Percentiles rank a stretch among this genome's conserved stretches.
Evolutionary conservation across 352 stramenopile species (phyloP).

Genomic region (Pythium insidiosum): DNA sequence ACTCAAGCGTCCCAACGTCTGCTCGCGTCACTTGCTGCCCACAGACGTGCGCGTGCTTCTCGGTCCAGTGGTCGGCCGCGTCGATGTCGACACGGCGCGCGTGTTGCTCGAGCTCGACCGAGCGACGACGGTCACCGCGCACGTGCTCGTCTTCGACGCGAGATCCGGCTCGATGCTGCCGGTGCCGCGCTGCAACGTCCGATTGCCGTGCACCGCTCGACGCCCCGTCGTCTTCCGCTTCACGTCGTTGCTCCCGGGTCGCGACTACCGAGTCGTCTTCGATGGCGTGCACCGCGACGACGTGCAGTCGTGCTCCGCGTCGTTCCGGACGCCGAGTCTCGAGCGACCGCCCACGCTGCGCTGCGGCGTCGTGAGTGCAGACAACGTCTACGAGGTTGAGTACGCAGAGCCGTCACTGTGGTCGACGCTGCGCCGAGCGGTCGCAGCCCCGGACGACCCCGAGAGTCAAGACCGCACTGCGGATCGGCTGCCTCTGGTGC

Average conservation of each 20-base stretch:
- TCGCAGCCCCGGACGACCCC: too few species aligned
- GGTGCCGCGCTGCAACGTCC: constrained; percentile 20
- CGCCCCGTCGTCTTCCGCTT: constrained; percentile 34
- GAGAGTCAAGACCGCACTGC: too few species aligned
- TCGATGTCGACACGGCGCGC: constrained; percentile 34
- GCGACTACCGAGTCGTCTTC: constrained; percentile 50
- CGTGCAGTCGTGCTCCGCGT: constrained; percentile 16
- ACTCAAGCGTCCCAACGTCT: too few species aligned
- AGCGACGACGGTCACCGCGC: constrained; percentile 28
- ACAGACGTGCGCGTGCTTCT: constrained; percentile 46
- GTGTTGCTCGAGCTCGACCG: constrained; percentile 61
- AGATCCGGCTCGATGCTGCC: constrained; percentile 31
- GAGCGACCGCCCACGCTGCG: constrained; percentile 18
- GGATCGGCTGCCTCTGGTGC: constrained; percentile 24
- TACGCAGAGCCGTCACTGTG: constrained; percentile 40
- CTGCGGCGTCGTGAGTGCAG: constrained; percentile 33
- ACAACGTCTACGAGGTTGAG: constrained; percentile 36
- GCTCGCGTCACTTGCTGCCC: background rate
- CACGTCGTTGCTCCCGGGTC: constrained; percentile 34
- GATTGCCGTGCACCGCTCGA: constrained; percentile 15
- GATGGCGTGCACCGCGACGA: constrained; percentile 40
- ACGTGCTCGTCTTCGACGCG: constrained; percentile 35
- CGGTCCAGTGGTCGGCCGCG: constrained; percentile 59
- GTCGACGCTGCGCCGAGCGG: constrained; percentile 22
- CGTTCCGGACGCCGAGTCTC: constrained; percentile 41